Evolutionary conservation across 1,139 yeast genomes (phyloP), one percentile per base, ranked within the genome.

Genomic region (Hyphopichia burtonii): DNA sequence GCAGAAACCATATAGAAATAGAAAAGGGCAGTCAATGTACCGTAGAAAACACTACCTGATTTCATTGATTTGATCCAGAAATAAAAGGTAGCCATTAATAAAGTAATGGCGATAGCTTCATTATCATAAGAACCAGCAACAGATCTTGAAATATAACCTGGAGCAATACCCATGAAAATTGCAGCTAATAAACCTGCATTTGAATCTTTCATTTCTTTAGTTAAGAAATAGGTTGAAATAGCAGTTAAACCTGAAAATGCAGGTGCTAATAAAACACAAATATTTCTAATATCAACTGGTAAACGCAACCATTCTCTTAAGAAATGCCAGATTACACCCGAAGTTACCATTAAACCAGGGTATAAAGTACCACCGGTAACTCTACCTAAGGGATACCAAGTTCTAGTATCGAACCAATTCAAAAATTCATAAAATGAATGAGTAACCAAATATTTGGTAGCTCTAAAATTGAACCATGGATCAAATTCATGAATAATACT

Each of bases 1-100:
- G 99, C 99, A 41, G 96, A 85, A 41, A 94, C 99, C 99, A 94
- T 94, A 75, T 94, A 94, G 66, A 94, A 94, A 71, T 94, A 94
- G 56, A 84, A 86, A 38, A 89, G 64, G 2, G 99, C 96, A 30
- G 98, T 83, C 54, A 86, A 68, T 5, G 94, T 77, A 16, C 91
- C 95, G 74, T 84, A 88, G 53, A 87, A 76, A 15, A 90, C 84
- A 2, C 96, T 87, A 27, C 99, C 99, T 38, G 86, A 71, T 65
- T 91, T 93, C 68, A 89, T 78, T 14, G 96, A 84, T 66, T 89
- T 90, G 66, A 93, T 86, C 99, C 99, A 94, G 50, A 89, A 79
- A 74, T 83, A 91, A 65, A 94, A 94, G 9, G 99, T 89, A 30
- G 93, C 86, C 97, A 94, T 89, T 53, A 94, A 76, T 55, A 94